Evolutionary conservation across 768 basidiomycete species (phyloP).

Genomic region (Mycena maculata): DNA sequence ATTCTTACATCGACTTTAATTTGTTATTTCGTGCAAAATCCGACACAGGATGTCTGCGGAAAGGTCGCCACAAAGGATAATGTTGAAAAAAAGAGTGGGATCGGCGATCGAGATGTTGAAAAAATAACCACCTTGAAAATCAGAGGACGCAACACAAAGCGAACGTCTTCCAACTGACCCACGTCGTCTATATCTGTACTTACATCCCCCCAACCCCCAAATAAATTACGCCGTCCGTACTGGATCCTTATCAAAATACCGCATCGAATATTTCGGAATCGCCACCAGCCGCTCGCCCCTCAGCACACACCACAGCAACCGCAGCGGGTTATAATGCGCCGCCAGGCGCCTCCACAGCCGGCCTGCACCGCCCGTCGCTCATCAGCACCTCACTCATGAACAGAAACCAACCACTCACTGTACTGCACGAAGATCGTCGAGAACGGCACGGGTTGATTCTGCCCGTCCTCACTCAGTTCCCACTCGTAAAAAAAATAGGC

Average conservation of each 20-base stretch:
- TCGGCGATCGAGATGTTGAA: no score
- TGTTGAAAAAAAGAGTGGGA: no score
- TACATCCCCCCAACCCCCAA: no score
- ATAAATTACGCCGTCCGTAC: no score
- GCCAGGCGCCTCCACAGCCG: slow-evolving; percentile 62
- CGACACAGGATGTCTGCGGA: no score
- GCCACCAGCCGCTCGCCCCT: slow-evolving; percentile 61
- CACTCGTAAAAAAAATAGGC: background rate
- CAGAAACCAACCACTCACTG: slow-evolving; percentile 49
- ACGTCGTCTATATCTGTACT: no score
- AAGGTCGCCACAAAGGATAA: no score
- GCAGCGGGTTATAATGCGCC: slow-evolving; percentile 69
- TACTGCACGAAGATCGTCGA: slow-evolving; percentile 69
- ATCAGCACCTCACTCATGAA: background rate
- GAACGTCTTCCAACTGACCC: no score
- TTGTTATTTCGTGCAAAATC: no score
- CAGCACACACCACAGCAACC: slow-evolving; percentile 61
- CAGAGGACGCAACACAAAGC: no score
- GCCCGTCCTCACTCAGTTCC: background rate
- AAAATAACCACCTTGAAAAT: no score
- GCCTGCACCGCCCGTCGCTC: slow-evolving; percentile 47
- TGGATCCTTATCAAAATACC: background rate
- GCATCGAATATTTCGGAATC: slow-evolving; percentile 49
- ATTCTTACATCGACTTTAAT: no score
- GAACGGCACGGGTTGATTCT: slow-evolving; percentile 68